Base-by-base conservation (phyloP, 495 filamentous ascomycete genomes). In the Lasiosphaeriaceae sp. region DNA sequence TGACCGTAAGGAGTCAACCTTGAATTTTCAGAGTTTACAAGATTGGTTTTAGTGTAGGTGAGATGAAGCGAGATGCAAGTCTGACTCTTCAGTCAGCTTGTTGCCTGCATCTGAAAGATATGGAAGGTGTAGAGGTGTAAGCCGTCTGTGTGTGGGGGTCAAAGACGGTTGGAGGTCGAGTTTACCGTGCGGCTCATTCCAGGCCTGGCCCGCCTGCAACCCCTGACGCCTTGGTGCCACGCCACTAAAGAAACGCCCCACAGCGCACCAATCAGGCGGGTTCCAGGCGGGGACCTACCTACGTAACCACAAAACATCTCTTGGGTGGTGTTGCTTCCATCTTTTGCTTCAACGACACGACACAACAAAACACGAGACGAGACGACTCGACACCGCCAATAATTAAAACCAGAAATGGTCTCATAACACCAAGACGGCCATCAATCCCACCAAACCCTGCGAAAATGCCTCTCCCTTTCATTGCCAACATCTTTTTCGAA, bases 391-490 rank as follows among this genome's bases (percentile, higher is more conserved):
- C 14, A 12, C 14, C 34, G 8, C 39, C 39, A 7, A 5, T 12
- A 14, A 2, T 16, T 9, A 14, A 43, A 14, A n/a, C 14, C 39
- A 14, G 39, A 43, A 43, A 43, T 43, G 39, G 4, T 1, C 39
- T 43, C 39, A 9, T 43, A 9, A 43, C 39, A 43, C 3, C 26
- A 3, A 9, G 8, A 12, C 39, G 4, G n/a, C 39, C 39, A n/a
- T 12, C 19, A 29, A n/a, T 29, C 2, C 21, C 5, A 24, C 5
- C 16, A 14, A 3, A 29, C 7, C 20, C 17, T 11, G 6, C 26
- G 45, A 61, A 31, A 45, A 98, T 98, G 94, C 90, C 93, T 54
- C 77, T 97, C 54, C 86, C 84, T 23, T 78, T 96, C 53, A 65
- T 94, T 50, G 77, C 77, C 43, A 72, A 87, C 57, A 75, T 79